Percentiles rank a stretch among this genome's conserved stretches.
Conservation (phyloP, 83 land plant genomes). For the Thuja plicata region DNA sequence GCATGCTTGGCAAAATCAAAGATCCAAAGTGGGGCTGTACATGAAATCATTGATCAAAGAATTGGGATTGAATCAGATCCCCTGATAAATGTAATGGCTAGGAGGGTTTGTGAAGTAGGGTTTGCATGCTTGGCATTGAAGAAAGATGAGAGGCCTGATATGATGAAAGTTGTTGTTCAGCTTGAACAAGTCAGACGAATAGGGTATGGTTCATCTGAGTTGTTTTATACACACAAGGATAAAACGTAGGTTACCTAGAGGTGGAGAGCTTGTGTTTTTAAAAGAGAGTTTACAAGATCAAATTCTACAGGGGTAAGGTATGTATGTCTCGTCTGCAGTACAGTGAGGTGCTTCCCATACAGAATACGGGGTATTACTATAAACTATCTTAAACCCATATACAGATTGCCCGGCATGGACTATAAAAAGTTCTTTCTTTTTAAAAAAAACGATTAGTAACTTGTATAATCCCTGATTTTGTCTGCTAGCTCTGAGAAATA, state of each 20-base stretch:
- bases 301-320: no score
- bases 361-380: no score
- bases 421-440: no score
- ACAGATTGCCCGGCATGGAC: no score
- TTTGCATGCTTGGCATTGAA: constrained; percentile 8
- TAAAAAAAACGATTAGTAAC: not conserved
- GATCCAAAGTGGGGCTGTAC: not conserved
- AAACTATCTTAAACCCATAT: no score
- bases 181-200: not conserved
- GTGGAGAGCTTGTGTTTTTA: no score
- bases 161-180: constrained; percentile 8
- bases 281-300: no score
- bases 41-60: not conserved
- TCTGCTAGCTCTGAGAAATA: not conserved
- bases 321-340: no score
- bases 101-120: constrained; percentile 1
- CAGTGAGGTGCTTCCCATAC: no score
- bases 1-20: not conserved
- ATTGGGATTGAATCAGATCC: constrained; percentile 8
- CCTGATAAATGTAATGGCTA: not conserved
- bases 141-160: not conserved
- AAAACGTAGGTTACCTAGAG: not conserved
- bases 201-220: constrained; percentile 2
- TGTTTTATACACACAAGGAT: not conserved
- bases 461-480: not conserved